Evolutionary conservation across 164 flowering plant species (phyloP).

Genomic region (Cinnamomum chago): DNA sequence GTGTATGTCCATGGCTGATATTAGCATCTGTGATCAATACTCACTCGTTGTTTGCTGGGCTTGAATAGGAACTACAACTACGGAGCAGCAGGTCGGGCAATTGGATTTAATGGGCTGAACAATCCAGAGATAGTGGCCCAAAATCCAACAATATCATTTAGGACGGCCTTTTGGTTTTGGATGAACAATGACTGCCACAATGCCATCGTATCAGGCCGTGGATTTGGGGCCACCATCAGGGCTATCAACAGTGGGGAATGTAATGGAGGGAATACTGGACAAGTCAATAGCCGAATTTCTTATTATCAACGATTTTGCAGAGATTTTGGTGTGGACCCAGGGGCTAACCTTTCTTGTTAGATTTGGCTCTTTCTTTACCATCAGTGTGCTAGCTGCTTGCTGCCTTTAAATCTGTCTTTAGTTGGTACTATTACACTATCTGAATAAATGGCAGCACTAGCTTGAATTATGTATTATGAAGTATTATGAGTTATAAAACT

Average conservation of each 20-base stretch:
- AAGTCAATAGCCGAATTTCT: neutral
- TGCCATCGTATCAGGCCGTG: neutral
- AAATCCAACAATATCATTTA: slow-evolving; percentile 15
- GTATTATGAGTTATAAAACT: no score
- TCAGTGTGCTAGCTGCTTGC: neutral
- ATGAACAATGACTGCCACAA: slow-evolving; percentile 20
- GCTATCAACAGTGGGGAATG: neutral
- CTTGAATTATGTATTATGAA: no score
- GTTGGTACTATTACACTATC: no score
- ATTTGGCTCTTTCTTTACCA: neutral
- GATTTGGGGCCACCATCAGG: neutral
- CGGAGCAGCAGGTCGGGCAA: slow-evolving; percentile 17
- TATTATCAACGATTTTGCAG: neutral
- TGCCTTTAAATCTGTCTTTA: no score
- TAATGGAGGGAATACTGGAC: neutral
- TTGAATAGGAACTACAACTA: slow-evolving; percentile 24
- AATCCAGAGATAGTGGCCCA: slow-evolving; percentile 19
- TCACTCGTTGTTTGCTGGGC: no score
- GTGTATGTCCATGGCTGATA: no score
- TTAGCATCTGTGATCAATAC: no score
- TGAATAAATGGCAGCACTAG: no score
- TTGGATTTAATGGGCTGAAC: slow-evolving; percentile 9
- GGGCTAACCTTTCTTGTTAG: neutral
- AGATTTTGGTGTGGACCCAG: neutral
- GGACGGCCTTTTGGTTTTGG: slow-evolving; percentile 26